These are phyloP conservation scores for Leucocoprinus birnbaumii DNA, from an alignment of 768 basidiomycete species.

Conservation along the genomic window DNA sequence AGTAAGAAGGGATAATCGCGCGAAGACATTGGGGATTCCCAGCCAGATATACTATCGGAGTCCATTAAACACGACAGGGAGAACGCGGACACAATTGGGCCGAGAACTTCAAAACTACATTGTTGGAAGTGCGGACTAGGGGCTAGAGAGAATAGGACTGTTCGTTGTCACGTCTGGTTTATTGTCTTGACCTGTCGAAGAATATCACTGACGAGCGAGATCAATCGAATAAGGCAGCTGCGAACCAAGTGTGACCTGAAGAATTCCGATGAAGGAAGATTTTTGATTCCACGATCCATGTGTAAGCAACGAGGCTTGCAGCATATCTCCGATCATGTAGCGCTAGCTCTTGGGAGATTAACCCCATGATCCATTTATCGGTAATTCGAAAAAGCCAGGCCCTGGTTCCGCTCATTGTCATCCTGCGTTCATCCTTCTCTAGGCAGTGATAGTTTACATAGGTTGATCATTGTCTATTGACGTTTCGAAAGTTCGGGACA, in stretches of 20 bases:
- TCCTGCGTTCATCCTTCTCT: too few relatives aligned
- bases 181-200: slow-evolving; percentile 27
- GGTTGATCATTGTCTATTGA: too few relatives aligned
- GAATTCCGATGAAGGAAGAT: background rate
- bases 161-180: slow-evolving; percentile 23
- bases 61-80: slow-evolving; percentile 2
- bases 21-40: background rate
- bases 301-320: slow-evolving; percentile 29
- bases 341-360: background rate
- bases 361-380: background rate
- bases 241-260: background rate
- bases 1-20: slow-evolving; percentile 4
- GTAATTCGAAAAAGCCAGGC: background rate
- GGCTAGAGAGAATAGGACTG: background rate
- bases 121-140: background rate
- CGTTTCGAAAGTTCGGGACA: too few relatives aligned
- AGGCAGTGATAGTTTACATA: too few relatives aligned
- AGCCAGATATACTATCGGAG: slow-evolving; percentile 5
- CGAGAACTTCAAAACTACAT: background rate
- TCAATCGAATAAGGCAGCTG: slow-evolving; percentile 9
- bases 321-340: background rate
- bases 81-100: slow-evolving; percentile 11
- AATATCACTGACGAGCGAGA: slow-evolving; percentile 18
- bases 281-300: slow-evolving; percentile 18
- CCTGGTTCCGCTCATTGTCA: background rate